Base-by-base conservation (phyloP, 139 green algal species). In the Chlamydomonas incerta region DNA sequence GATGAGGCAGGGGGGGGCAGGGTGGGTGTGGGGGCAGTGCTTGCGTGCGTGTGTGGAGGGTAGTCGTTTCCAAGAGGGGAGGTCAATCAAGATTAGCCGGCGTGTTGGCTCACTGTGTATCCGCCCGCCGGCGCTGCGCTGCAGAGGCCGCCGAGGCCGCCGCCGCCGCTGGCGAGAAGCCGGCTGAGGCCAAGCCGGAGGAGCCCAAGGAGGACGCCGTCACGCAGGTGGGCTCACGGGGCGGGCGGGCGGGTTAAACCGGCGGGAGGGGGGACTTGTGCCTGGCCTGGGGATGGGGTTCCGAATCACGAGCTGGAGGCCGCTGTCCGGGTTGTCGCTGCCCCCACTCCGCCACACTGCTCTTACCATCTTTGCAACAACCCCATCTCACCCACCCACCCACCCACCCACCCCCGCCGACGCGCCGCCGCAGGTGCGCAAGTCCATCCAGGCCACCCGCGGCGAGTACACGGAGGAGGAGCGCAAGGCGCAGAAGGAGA, bases 401-500 rank as follows among this genome's bases (percentile, higher is more conserved):
- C 41, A 50, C 41, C 5, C 41, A 50, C 41, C 6, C 41, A 50
- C 8, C 6, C 41, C 5, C 41, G 41, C 41, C 5, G 5, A 33
- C 14, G 69, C 26, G 24, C 29, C 23, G 2, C 20, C 34, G 20
- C 77, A 88, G 84, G 74, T 80, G 24, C 82, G 81, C 79, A 92
- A 92, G 89, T 85, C 89, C 69, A 87, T 90, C 52, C 82, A 90
- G 74, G 87, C 90, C 26, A 79, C 68, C 37, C 88, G 91, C 15
- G 90, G 90, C 17, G 88, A 94, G 81, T 94, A 90, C 80, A 77
- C 69, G 3, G 91, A 92, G 63, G 89, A 94, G 57, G 91, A 94
- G 87, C 83, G 86, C 63, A 92, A 93, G 81, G 89, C 90, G 50
- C 97, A 99, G 93, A 98, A 98, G 90, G 97, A 99, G 74, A 98